Evolutionary conservation across 164 flowering plant species (phyloP).

Genomic region (Aristolochia californica): DNA sequence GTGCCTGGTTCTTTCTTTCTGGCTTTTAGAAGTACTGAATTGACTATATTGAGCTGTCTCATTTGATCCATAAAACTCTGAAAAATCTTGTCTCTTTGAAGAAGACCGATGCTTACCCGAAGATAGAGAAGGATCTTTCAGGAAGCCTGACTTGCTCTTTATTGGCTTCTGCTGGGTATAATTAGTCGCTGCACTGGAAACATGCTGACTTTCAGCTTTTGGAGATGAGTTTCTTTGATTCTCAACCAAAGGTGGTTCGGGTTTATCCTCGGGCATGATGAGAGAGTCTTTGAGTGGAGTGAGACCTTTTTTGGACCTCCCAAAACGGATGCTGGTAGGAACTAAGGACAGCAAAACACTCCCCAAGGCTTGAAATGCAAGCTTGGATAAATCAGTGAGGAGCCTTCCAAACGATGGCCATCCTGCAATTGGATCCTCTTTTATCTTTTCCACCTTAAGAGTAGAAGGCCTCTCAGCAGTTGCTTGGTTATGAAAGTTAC

Average conservation of each 20-base stretch:
- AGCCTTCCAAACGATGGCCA: constrained; percentile 90
- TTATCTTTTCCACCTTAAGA: constrained; percentile 29
- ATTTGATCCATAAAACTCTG: constrained; percentile 54
- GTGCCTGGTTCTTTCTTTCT: constrained; percentile 68
- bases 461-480: constrained; percentile 30
- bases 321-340: constrained; percentile 29
- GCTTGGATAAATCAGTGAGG: constrained; percentile 49
- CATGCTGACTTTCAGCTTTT: background rate
- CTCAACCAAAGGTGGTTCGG: constrained; percentile 30
- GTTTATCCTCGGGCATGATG: constrained; percentile 74
- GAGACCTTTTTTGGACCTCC: constrained; percentile 38
- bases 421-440: constrained; percentile 57
- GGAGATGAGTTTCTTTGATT: constrained; percentile 42
- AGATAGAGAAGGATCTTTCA: constrained; percentile 54
- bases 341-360: constrained; percentile 25
- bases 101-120: constrained; percentile 51
- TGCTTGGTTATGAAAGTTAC: constrained; percentile 23
- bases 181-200: constrained; percentile 22
- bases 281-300: constrained; percentile 70
- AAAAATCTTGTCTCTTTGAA: constrained; percentile 63
- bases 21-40: constrained; percentile 43
- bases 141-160: constrained; percentile 45
- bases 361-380: constrained; percentile 40
- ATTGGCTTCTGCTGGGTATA: constrained; percentile 47
- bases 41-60: constrained; percentile 41